phyloP scores from a whole-genome alignment of 2,329 filamentous ascomycete species.

The Dactylellina haptotyla region DNA sequence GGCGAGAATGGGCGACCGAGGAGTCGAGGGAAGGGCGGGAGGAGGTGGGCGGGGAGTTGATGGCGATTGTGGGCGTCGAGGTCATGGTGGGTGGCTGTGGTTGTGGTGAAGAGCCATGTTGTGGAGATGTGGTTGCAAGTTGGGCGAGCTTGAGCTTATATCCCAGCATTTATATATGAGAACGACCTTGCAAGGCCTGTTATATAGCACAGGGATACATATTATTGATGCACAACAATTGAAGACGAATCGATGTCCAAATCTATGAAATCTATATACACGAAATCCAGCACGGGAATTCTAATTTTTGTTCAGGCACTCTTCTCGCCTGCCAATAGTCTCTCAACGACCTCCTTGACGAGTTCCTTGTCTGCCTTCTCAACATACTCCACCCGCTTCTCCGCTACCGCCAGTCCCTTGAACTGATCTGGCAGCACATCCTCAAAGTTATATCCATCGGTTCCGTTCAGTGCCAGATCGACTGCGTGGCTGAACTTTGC shows the following conservation, averaged over 20 bases:
- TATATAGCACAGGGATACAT: too few relatives aligned
- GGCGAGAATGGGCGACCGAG: slow-evolving; percentile 41
- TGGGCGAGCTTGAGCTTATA: neutral
- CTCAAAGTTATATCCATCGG: slow-evolving; percentile 78
- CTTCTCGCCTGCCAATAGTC: slow-evolving; percentile 38
- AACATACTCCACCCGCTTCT: slow-evolving; percentile 77
- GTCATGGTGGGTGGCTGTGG: slow-evolving; percentile 27
- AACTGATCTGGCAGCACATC: slow-evolving; percentile 83
- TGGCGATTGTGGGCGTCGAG: slow-evolving; percentile 48
- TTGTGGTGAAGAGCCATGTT: neutral
- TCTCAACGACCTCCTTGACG: slow-evolving; percentile 44
- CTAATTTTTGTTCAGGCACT: neutral
- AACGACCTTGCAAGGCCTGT: too few relatives aligned
- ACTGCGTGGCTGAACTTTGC: slow-evolving; percentile 93
- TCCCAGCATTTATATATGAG: neutral
- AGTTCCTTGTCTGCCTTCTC: slow-evolving; percentile 63
- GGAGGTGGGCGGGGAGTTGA: slow-evolving; percentile 52
- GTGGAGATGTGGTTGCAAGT: neutral
- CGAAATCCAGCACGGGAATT: neutral
- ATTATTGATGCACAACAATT: too few relatives aligned
- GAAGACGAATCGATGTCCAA: neutral
- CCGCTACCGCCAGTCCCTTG: slow-evolving; percentile 77
- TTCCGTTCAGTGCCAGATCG: slow-evolving; percentile 76
- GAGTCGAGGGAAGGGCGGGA: slow-evolving; percentile 49
- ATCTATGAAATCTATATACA: slow-evolving; percentile 1